A percentile compares a stretch with the other conserved stretches of the same genome.
Conservation (phyloP, 2,329 filamentous ascomycete species). For the Cryphonectria carpinicola region DNA sequence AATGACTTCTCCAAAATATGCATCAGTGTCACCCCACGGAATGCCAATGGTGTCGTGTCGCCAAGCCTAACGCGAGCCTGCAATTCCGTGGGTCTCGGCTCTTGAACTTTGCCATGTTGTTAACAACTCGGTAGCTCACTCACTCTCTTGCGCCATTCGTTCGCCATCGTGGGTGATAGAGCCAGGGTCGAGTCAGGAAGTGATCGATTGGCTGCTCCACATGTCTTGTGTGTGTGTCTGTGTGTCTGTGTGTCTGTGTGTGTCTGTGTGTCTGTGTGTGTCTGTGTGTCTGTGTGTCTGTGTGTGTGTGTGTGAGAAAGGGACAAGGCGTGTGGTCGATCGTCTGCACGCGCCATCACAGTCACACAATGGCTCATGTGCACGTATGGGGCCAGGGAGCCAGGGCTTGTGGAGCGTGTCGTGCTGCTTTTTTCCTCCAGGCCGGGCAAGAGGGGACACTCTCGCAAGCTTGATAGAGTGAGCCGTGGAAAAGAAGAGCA, state of each 20-base stretch:
- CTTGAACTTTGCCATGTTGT: not conserved
- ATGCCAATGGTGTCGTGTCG: not conserved
- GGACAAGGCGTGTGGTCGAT: not conserved
- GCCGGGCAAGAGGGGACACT: not conserved
- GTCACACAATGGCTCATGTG: not conserved
- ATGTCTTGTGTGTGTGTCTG: not conserved
- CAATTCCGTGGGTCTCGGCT: not conserved
- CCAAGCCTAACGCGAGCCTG: not conserved
- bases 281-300: too few relatives aligned
- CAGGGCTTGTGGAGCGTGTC: not conserved
- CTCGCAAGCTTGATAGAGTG: not conserved
- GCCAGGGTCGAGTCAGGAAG: not conserved
- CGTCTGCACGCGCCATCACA: not conserved
- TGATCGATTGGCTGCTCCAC: not conserved
- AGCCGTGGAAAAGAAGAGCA: too few relatives aligned
- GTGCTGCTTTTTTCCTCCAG: not conserved
- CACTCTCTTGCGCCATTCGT: slow-evolving; percentile 29
- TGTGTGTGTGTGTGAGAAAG: not conserved
- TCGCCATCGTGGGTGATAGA: not conserved
- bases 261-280: too few relatives aligned
- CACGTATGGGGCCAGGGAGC: not conserved
- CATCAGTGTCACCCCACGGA: not conserved
- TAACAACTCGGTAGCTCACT: slow-evolving; percentile 31
- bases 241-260: too few relatives aligned
- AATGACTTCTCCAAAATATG: not conserved